Conservation (phyloP, 805 yeast genomes). For the Ogataea zsoltii region DNA sequence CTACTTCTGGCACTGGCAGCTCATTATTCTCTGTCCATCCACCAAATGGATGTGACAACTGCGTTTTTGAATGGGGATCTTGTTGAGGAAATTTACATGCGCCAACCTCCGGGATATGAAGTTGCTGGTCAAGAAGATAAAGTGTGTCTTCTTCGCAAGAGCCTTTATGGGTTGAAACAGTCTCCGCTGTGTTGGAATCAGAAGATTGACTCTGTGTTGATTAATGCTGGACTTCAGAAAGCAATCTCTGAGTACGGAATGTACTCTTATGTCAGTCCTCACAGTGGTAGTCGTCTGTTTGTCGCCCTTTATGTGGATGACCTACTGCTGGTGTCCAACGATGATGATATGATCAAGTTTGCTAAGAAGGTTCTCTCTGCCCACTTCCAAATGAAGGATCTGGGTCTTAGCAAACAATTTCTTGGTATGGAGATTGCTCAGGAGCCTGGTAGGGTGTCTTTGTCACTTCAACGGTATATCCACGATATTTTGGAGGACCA, state of each 20-base stretch:
- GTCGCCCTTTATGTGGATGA: too few relatives aligned
- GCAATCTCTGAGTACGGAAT: background rate
- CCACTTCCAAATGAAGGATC: slow-evolving; percentile 3
- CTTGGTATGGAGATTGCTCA: slow-evolving; percentile 7
- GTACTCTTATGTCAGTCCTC: background rate
- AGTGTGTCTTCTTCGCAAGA: background rate
- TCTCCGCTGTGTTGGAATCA: slow-evolving; percentile 2
- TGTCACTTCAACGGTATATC: background rate
- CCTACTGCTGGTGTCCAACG: background rate
- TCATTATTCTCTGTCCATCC: background rate
- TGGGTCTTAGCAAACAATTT: slow-evolving; percentile 1
- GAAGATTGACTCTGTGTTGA: background rate
- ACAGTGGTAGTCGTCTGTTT: background rate
- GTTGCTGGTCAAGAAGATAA: background rate
- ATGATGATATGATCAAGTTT: background rate
- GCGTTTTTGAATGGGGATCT: background rate
- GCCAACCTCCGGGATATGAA: background rate
- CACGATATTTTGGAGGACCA: background rate
- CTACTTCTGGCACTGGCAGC: background rate
- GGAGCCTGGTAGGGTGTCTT: background rate
- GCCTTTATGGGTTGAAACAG: slow-evolving; percentile 3
- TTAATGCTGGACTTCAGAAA: background rate
- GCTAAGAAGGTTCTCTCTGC: background rate
- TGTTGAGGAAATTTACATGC: background rate
- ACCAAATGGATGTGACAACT: background rate